These are phyloP conservation scores for Coix lacrymajobi DNA, from an alignment of 176 grass and related monocot genomes.

Conservation along the genomic window DNA sequence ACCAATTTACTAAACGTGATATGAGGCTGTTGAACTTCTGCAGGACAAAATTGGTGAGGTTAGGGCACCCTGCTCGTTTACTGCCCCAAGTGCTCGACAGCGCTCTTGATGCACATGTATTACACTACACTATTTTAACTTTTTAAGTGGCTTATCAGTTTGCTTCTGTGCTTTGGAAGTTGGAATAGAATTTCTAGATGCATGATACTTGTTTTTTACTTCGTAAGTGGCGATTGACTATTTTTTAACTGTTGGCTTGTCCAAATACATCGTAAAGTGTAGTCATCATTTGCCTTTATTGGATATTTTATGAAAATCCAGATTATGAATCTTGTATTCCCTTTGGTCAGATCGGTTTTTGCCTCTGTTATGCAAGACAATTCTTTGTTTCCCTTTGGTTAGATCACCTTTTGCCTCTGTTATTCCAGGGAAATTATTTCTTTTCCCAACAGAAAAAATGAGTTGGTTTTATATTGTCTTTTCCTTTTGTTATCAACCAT, in stretches of 20 bases:
- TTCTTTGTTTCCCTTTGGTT: neutral
- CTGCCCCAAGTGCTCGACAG: slow-evolving; percentile 88
- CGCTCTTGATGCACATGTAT: slow-evolving; percentile 94
- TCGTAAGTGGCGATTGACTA: neutral
- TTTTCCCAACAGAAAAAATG: neutral
- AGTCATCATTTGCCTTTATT: neutral
- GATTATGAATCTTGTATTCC: neutral
- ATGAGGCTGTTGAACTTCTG: slow-evolving; percentile 25
- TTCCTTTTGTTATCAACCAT: neutral
- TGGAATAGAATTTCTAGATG: neutral
- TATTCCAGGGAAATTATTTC: neutral
- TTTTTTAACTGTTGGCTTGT: neutral
- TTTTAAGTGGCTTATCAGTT: slow-evolving; percentile 15
- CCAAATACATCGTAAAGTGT: neutral
- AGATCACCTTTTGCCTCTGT: neutral
- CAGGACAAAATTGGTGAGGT: slow-evolving; percentile 86
- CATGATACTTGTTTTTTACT: neutral
- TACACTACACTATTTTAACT: too few relatives aligned
- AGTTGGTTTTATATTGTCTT: neutral
- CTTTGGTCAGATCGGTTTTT: neutral
- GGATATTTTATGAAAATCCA: neutral
- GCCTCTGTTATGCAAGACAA: neutral
- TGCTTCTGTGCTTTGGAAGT: slow-evolving; percentile 2
- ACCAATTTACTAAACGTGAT: neutral
- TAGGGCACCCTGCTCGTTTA: slow-evolving; percentile 97